Evolutionary conservation across 1,284 basidiomycete species (phyloP), one percentile per base, ranked within the genome.

Genomic region (Melanopsichium pennsylvanicum): DNA sequence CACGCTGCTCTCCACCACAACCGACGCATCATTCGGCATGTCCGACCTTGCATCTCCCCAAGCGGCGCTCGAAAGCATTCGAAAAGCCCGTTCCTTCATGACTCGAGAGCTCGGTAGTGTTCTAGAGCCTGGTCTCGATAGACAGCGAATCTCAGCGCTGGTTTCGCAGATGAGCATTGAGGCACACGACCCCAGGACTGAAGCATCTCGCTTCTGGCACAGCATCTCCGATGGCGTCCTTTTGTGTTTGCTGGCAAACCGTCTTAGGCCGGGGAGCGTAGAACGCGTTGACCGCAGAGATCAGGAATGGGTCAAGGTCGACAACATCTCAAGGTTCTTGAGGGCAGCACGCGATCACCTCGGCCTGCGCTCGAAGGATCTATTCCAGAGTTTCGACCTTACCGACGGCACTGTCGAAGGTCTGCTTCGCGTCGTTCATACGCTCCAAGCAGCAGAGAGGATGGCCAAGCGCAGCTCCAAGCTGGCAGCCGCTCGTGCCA

Each of bases 251-350:
- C 57, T 76, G 4, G 62, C 62, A 13, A 72, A 71, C 39, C 54
- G 60, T 11, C 62, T 75, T 13, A 37, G 44, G 35, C 64, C 67
- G 15, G 57, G 45, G 0, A 47, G 51, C 42, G 54, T 74, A 27
- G 59, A 72, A 11, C 50, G 50, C 18, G 70, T 74, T 56, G 72
- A 74, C 39, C 68, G 72, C 31, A 31, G 72, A 31, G 62, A 72
- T 26, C 42, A 58, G 25, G 66, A 74, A 8, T 74, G 69, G 61
- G 62, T 72, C 58, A 62, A 48, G 42, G 51, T 64, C 4, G 58
- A 73, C 58, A 74, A 76, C 51, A 69, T 74, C 36, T 74, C 66
- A 15, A 59, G 66, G 5, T 76, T 74, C 40, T 36, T 76, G 34
- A 52, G 70, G 12, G 72, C 72, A 9, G 72, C 72, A 8, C 41